Conservation (phyloP, 768 basidiomycete species). For the Phylloporus sp. region DNA sequence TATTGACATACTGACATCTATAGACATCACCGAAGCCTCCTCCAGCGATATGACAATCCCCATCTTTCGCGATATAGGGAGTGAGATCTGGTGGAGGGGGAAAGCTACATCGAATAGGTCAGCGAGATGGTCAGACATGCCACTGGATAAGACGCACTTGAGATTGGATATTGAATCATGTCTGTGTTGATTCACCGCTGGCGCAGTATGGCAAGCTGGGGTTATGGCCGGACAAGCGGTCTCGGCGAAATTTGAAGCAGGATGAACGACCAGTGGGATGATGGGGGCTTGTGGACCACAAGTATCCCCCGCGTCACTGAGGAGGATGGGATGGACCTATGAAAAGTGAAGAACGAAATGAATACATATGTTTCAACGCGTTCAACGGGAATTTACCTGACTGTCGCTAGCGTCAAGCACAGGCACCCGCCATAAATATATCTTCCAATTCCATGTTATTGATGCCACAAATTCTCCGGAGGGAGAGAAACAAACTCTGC, state of each 20-base stretch:
- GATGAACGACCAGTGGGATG: no score
- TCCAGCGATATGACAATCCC: neutral
- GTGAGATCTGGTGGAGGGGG: constrained; percentile 1
- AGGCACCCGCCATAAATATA: neutral
- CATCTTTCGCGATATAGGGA: neutral
- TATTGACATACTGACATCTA: neutral
- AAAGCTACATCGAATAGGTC: no score
- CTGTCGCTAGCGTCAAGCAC: neutral
- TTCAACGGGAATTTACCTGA: neutral
- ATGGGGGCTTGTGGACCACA: no score
- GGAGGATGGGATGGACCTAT: neutral
- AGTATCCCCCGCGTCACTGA: no score
- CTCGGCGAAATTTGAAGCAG: no score
- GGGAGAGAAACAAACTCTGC: neutral
- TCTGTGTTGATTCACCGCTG: neutral
- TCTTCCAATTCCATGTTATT: no score
- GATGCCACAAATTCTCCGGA: constrained; percentile 1
- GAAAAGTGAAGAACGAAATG: neutral
- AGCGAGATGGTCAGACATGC: no score
- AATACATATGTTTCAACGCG: neutral
- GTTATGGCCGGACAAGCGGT: no score
- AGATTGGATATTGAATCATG: no score
- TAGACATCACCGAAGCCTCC: constrained; percentile 5
- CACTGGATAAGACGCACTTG: no score
- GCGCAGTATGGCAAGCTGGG: no score